Evolutionary conservation across 495 filamentous ascomycete genomes (phyloP).

Genomic region (Neurospora sp.): DNA sequence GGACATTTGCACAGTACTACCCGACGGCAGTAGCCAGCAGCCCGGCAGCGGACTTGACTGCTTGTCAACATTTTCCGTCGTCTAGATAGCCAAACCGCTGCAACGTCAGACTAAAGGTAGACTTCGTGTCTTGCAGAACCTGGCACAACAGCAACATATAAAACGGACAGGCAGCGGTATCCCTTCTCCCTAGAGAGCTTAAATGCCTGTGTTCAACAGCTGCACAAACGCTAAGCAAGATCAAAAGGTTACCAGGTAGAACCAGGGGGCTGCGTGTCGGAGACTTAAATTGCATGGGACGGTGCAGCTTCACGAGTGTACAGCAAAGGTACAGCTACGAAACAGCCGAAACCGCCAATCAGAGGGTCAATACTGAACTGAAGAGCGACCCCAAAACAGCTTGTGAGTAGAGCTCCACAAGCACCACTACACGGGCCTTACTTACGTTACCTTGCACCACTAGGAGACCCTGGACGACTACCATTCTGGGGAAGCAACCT

Average conservation of each 20-base stretch:
- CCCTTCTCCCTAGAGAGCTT: neutral
- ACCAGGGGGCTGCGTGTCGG: neutral
- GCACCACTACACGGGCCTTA: neutral
- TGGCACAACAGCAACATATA: neutral
- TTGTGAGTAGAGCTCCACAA: neutral
- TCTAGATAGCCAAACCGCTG: neutral
- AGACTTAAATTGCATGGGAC: neutral
- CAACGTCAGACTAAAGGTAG: neutral
- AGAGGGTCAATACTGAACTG: neutral
- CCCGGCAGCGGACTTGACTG: neutral
- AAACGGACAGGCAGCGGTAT: neutral
- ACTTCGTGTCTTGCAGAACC: neutral
- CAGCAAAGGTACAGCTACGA: neutral
- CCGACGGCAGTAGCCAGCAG: neutral
- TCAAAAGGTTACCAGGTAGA: neutral
- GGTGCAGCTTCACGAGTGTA: neutral
- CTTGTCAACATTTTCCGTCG: neutral
- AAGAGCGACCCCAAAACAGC: neutral
- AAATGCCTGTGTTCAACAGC: neutral
- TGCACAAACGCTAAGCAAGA: neutral
- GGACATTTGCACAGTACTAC: neutral
- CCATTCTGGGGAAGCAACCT: neutral
- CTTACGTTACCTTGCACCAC: neutral
- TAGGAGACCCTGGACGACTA: neutral
- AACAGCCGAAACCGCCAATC: neutral